phyloP scores from a whole-genome alignment of 805 yeast species.

The Allodekkera sacchari region DNA sequence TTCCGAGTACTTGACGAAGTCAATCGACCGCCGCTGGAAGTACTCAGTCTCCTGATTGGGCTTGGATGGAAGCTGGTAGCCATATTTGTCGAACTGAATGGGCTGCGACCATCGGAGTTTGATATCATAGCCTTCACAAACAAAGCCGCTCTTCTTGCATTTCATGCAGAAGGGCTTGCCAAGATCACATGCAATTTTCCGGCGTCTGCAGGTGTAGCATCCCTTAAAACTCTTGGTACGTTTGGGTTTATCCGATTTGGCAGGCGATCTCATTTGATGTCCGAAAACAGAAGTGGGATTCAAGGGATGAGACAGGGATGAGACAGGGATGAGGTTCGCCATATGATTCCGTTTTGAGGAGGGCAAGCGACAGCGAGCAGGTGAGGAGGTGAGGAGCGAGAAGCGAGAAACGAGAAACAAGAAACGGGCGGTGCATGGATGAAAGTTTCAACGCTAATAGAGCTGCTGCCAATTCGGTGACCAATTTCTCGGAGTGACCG shows the following conservation, averaged over 20 bases:
- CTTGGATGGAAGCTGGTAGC: slow-evolving; percentile 28
- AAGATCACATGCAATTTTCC: slow-evolving; percentile 78
- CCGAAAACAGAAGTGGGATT: background rate
- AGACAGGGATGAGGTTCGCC: too few relatives aligned
- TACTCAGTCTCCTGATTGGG: slow-evolving; percentile 35
- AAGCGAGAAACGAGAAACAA: too few relatives aligned
- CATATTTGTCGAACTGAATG: slow-evolving; percentile 38
- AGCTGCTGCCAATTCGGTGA: too few relatives aligned
- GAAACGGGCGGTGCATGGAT: too few relatives aligned
- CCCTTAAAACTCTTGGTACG: slow-evolving; percentile 75
- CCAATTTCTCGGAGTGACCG: too few relatives aligned
- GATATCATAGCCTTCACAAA: slow-evolving; percentile 78
- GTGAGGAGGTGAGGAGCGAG: too few relatives aligned
- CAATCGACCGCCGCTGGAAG: slow-evolving; percentile 64
- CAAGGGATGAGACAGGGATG: background rate
- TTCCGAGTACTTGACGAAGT: slow-evolving; percentile 63
- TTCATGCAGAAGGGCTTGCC: slow-evolving; percentile 61
- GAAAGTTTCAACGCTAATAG: too few relatives aligned
- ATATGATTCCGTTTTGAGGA: too few relatives aligned
- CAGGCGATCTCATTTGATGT: background rate
- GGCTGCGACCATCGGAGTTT: slow-evolving; percentile 74
- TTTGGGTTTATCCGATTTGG: slow-evolving; percentile 11
- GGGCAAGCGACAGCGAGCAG: too few relatives aligned
- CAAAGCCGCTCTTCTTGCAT: slow-evolving; percentile 57
- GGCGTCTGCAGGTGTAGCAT: slow-evolving; percentile 76